Evolutionary conservation across 2,329 filamentous ascomycete genomes (phyloP).

Genomic region (Bipolaris oryzae): DNA sequence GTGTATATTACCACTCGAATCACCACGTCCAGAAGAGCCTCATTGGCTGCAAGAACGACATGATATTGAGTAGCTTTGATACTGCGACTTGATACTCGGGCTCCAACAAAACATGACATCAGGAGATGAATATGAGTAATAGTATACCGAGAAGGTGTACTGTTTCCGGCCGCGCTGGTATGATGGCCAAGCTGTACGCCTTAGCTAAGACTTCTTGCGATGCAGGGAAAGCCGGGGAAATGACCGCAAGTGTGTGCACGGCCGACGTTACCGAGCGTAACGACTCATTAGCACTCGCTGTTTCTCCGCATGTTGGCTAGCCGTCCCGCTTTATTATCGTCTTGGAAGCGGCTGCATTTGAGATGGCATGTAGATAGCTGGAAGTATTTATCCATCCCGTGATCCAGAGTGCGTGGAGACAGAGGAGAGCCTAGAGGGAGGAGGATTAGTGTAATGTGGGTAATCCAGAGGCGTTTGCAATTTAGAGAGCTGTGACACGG

Average conservation of each 20-base stretch:
- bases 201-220: not conserved
- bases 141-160: not conserved
- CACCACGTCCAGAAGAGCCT: not conserved
- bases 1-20: no score
- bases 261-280: conserved; percentile 1
- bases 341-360: not conserved
- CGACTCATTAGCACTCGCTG: not conserved
- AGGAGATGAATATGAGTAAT: not conserved
- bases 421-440: not conserved
- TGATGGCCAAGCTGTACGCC: not conserved
- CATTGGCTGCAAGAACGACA: not conserved
- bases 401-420: not conserved
- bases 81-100: not conserved
- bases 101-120: not conserved
- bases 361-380: not conserved
- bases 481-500: no score
- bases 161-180: conserved; percentile 5
- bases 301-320: not conserved
- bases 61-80: not conserved
- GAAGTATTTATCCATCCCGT: conserved; percentile 2
- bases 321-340: conserved; percentile 5
- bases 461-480: no score
- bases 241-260: not conserved
- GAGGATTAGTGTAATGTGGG: not conserved
- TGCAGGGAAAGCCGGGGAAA: conserved; percentile 1